Evolutionary conservation across 148 eudicot genomes (phyloP).

Genomic region (Rheum nobile): DNA sequence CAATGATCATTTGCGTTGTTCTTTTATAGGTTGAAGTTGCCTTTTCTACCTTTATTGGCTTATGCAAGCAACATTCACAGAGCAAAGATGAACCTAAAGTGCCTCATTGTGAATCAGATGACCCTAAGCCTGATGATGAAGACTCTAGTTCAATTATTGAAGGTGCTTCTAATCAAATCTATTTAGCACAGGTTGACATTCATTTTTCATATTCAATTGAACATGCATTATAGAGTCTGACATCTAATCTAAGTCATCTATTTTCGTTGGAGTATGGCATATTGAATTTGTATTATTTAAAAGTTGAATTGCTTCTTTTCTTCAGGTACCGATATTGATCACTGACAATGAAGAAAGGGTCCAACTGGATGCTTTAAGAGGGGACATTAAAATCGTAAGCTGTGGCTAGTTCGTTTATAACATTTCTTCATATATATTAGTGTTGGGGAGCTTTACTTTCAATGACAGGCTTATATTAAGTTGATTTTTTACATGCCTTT

Average conservation of each 20-base stretch:
- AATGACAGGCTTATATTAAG: background rate
- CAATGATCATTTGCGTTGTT: constrained; percentile 5
- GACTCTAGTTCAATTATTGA: constrained; percentile 21
- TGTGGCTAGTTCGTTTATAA: background rate
- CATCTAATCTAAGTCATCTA: background rate
- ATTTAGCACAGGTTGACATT: constrained; percentile 72
- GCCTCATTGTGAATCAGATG: constrained; percentile 24
- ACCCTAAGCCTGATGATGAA: constrained; percentile 21
- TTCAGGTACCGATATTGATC: constrained; percentile 69
- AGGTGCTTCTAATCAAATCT: constrained; percentile 50
- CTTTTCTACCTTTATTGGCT: constrained; percentile 64
- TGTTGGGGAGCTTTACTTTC: background rate
- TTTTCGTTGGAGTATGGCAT: background rate
- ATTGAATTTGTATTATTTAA: background rate
- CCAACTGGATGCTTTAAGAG: constrained; percentile 50
- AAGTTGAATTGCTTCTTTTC: background rate
- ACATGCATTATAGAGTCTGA: background rate
- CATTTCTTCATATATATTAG: background rate
- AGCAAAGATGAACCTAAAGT: constrained; percentile 17
- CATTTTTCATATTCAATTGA: background rate
- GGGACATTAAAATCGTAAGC: constrained; percentile 59
- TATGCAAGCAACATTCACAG: constrained; percentile 35
- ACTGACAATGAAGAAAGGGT: constrained; percentile 56
- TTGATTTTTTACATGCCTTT: constrained; percentile 4
- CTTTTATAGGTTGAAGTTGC: constrained; percentile 59